phyloP scores from a whole-genome alignment of 139 green algal species.

The Edaphochlamys debaryana region DNA sequence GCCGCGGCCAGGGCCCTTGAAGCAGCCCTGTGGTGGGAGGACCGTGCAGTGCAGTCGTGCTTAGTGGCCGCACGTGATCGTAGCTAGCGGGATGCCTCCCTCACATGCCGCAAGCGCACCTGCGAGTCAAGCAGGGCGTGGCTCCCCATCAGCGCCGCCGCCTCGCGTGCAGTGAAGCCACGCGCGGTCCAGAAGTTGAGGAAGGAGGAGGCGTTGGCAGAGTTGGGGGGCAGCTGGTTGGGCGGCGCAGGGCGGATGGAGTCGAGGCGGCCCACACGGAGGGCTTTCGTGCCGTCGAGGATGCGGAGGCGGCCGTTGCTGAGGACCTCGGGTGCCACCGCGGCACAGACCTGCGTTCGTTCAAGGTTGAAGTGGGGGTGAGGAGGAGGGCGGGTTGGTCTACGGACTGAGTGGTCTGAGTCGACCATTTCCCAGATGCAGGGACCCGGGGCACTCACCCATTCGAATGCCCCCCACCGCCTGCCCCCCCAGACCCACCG shows the following conservation, averaged over 20 bases:
- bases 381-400: no score
- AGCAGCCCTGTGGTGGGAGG: no score
- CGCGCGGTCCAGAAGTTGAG: background rate
- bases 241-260: background rate
- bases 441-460: no score
- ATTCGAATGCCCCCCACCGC: no score
- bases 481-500: no score
- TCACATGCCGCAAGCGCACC: no score
- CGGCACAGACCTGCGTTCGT: conserved; percentile 5
- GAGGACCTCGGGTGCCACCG: background rate
- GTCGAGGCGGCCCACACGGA: background rate
- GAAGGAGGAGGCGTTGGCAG: background rate
- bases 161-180: background rate
- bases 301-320: background rate
- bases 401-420: no score
- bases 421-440: no score
- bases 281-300: background rate
- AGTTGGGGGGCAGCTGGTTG: background rate
- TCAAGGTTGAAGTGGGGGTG: no score
- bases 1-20: background rate
- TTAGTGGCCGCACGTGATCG: background rate
- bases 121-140: background rate
- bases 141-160: conserved; percentile 7
- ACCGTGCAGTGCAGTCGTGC: no score
- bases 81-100: no score